phyloP scores from a whole-genome alignment of 495 filamentous ascomycete species.

The Penicillium desertorum region DNA sequence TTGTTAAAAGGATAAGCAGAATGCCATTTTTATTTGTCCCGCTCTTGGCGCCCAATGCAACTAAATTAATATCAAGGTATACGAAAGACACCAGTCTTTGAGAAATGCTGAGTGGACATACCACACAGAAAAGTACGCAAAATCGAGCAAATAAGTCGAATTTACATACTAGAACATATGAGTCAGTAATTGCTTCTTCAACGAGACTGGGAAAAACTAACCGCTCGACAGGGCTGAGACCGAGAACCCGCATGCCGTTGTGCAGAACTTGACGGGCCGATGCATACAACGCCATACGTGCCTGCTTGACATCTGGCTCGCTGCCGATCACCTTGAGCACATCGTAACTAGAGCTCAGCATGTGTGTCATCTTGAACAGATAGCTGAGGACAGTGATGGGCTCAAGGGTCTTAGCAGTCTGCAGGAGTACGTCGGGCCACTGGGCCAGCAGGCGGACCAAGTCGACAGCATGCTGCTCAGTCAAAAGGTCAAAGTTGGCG shows the following conservation, averaged over 20 bases:
- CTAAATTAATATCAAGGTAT: slow-evolving; percentile 17
- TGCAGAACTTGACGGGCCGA: slow-evolving; percentile 72
- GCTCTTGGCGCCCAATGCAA: slow-evolving; percentile 26
- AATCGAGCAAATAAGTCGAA: slow-evolving; percentile 4
- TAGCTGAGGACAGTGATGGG: slow-evolving; percentile 72
- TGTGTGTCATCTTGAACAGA: slow-evolving; percentile 86
- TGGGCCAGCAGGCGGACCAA: slow-evolving; percentile 58
- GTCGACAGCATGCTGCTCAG: slow-evolving; percentile 55
- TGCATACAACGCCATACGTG: slow-evolving; percentile 80
- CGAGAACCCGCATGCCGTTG: slow-evolving; percentile 83
- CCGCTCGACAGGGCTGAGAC: slow-evolving; percentile 74
- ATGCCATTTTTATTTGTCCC: slow-evolving; percentile 21
- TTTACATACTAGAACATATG: slow-evolving; percentile 25
- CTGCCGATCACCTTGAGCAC: slow-evolving; percentile 76
- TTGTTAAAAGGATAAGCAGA: slow-evolving; percentile 8
- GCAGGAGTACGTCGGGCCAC: slow-evolving; percentile 63
- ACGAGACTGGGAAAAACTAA: slow-evolving; percentile 16
- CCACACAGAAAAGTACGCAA: slow-evolving; percentile 1
- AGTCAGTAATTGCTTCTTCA: slow-evolving; percentile 3
- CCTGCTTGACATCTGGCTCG: slow-evolving; percentile 67
- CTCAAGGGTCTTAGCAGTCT: slow-evolving; percentile 63
- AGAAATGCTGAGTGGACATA: slow-evolving; percentile 2
- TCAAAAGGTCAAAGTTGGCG: slow-evolving; percentile 58
- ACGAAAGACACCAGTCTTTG: slow-evolving; percentile 7
- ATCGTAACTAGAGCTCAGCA: slow-evolving; percentile 80